Conservation (phyloP, 2,329 filamentous ascomycete genomes). For the Dothidotthia symphoricarpi region DNA sequence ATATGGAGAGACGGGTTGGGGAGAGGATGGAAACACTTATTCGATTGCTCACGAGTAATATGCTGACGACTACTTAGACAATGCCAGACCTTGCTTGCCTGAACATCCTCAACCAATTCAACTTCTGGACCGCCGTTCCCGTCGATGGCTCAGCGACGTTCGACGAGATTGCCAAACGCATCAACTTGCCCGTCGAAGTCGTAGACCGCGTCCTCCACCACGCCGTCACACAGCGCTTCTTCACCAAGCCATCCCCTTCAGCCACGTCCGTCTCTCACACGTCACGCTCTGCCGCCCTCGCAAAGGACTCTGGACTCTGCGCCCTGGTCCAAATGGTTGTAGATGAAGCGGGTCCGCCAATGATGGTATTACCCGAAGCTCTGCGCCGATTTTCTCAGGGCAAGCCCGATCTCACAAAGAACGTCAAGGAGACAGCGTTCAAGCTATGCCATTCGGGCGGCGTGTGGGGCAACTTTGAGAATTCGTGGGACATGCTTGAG, state of each 20-base stretch:
- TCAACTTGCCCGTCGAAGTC: conserved; percentile 27
- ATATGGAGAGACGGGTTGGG: too few species aligned
- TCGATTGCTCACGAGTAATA: too few species aligned
- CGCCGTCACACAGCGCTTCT: conserved; percentile 39
- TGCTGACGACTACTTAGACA: conserved; percentile 28
- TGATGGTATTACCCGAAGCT: conserved; percentile 30
- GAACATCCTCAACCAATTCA: conserved; percentile 53
- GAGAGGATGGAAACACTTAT: neutral
- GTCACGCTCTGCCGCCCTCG: conserved; percentile 31
- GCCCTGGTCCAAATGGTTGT: conserved; percentile 28
- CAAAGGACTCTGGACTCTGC: conserved; percentile 22
- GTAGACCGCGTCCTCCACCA: conserved; percentile 36
- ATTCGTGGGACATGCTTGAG: conserved; percentile 33
- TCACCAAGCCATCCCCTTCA: conserved; percentile 22
- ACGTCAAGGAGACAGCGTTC: conserved; percentile 31
- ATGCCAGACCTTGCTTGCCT: conserved; percentile 48
- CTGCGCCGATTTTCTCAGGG: conserved; percentile 27
- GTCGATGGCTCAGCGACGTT: conserved; percentile 47
- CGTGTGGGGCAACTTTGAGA: conserved; percentile 21
- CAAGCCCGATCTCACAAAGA: conserved; percentile 20
- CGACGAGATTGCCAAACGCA: conserved; percentile 28
- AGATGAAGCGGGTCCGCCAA: conserved; percentile 28
- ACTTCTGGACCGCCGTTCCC: conserved; percentile 55
- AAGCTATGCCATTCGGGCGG: conserved; percentile 29
- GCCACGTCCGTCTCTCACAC: conserved; percentile 23